phyloP scores from a whole-genome alignment of 2,329 filamentous ascomycete genomes.

The Periconia digitata region DNA sequence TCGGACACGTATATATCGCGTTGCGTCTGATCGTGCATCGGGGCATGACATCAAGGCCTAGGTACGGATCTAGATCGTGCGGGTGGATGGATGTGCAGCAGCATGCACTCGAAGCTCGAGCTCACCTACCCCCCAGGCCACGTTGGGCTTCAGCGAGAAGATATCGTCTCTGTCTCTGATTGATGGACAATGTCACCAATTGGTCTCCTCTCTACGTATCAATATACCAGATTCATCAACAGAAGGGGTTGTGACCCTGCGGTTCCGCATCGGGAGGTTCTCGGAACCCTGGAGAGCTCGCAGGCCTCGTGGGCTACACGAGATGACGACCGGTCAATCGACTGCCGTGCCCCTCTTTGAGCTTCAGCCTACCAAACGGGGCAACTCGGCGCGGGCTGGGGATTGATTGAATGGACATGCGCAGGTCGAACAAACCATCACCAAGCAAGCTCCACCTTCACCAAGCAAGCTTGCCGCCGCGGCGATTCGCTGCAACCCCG shows the following conservation, averaged over 20 bases:
- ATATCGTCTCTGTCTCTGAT: too few species aligned
- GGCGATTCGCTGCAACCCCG: constrained; percentile 41
- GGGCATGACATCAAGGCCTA: constrained; percentile 9
- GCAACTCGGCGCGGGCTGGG: background rate
- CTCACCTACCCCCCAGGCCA: too few species aligned
- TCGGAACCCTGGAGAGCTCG: background rate
- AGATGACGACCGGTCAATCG: background rate
- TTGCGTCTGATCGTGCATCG: constrained; percentile 15
- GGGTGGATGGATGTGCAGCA: too few species aligned
- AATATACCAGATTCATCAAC: background rate
- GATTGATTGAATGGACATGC: background rate
- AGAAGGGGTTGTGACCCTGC: background rate
- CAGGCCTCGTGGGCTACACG: background rate
- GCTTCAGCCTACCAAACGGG: background rate
- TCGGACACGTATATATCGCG: too few species aligned
- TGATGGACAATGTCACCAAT: background rate
- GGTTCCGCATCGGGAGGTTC: background rate
- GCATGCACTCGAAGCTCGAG: too few species aligned
- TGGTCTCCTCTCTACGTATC: background rate
- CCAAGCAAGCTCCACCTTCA: constrained; percentile 16
- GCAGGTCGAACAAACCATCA: constrained; percentile 16
- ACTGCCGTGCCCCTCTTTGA: background rate
- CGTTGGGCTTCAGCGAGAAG: too few species aligned
- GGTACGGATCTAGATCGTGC: background rate
- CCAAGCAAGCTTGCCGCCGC: constrained; percentile 7